These are phyloP conservation scores for Xerocomellus amylosporus DNA, from an alignment of 768 basidiomycete species.

Conservation along the genomic window DNA sequence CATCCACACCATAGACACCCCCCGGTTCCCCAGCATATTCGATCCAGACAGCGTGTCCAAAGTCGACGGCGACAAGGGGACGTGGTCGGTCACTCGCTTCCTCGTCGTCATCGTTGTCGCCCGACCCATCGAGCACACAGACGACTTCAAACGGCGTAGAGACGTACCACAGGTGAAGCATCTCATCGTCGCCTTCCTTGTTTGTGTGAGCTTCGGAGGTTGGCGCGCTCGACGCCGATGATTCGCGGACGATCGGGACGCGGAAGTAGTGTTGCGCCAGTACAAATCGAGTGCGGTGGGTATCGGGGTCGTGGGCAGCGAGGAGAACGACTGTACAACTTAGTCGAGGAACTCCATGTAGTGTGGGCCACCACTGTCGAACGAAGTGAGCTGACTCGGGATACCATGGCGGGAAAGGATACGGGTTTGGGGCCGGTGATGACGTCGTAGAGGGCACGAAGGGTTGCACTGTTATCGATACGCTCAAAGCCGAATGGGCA, in stretches of 20 bases:
- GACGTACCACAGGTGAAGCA: constrained; percentile 72
- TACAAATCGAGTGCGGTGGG: constrained; percentile 59
- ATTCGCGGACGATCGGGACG: constrained; percentile 49
- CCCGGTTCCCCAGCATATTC: constrained; percentile 47
- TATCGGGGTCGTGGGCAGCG: constrained; percentile 57
- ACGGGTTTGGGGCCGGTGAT: constrained; percentile 48
- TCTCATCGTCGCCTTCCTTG: constrained; percentile 43
- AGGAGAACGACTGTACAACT: constrained; percentile 73
- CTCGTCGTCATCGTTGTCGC: constrained; percentile 33
- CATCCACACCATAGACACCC: constrained; percentile 28
- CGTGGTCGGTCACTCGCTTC: constrained; percentile 49
- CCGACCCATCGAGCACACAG: constrained; percentile 50
- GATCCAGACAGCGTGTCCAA: constrained; percentile 85
- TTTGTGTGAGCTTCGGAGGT: neutral
- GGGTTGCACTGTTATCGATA: neutral
- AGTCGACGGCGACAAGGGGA: constrained; percentile 79
- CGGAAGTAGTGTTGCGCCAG: constrained; percentile 75
- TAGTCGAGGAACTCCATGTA: constrained; percentile 59
- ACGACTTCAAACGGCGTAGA: constrained; percentile 70
- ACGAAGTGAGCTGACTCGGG: constrained; percentile 76
- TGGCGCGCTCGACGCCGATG: constrained; percentile 9
- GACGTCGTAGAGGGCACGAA: neutral
- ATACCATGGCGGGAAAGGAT: constrained; percentile 65
- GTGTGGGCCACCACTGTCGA: constrained; percentile 76
- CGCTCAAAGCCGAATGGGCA: constrained; percentile 7